These are phyloP conservation scores for Triadica sebifera DNA, from an alignment of 345 rosid species.

Conservation along the genomic window DNA sequence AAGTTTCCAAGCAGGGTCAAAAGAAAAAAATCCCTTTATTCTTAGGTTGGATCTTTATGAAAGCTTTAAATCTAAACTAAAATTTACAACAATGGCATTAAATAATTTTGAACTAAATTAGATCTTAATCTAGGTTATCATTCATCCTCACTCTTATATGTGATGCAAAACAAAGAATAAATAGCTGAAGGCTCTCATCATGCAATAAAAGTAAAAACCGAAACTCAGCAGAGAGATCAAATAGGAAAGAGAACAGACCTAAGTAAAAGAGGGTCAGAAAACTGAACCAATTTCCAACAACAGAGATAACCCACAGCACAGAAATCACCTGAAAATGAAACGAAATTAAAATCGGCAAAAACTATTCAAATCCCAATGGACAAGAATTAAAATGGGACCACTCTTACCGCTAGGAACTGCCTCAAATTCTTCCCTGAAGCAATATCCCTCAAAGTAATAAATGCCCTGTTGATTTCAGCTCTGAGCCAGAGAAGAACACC, in stretches of 20 bases:
- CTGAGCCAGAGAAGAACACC: constrained; percentile 8
- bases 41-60: too few species aligned
- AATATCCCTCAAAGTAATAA: constrained; percentile 9
- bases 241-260: constrained; percentile 11
- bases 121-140: not conserved
- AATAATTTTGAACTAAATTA: too few species aligned
- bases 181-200: not conserved
- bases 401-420: constrained; percentile 16
- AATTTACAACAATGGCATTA: too few species aligned
- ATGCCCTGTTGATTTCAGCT: constrained; percentile 8
- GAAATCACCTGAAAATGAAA: constrained; percentile 32
- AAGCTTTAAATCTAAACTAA: too few species aligned
- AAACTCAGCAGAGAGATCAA: too few species aligned
- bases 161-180: not conserved
- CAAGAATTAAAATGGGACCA: not conserved
- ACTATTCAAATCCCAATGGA: not conserved
- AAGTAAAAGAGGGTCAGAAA: constrained; percentile 40
- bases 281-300: constrained; percentile 41
- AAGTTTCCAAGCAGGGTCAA: too few species aligned
- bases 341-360: too few species aligned
- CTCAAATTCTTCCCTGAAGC: constrained; percentile 30
- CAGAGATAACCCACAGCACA: constrained; percentile 36
- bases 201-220: too few species aligned
- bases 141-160: not conserved
- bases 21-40: too few species aligned